Conservation (phyloP, 768 basidiomycete genomes). For the Sistotremastrum niveocremeum region DNA sequence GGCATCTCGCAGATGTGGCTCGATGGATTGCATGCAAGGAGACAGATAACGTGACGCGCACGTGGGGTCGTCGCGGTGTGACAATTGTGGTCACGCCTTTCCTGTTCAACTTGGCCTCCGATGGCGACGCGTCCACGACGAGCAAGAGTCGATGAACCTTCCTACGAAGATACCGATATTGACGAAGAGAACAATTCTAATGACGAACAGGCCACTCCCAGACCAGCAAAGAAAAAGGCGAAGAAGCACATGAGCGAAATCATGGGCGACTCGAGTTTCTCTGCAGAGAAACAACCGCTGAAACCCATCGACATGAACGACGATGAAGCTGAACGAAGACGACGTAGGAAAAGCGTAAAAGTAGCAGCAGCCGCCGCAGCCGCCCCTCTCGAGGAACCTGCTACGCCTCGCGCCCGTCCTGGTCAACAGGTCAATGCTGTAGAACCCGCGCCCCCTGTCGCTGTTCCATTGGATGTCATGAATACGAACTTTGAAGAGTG, state of each 20-base stretch:
- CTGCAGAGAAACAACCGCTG: conserved; percentile 6
- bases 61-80: no score
- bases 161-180: no score
- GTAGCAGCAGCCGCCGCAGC: conserved; percentile 39
- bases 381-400: conserved; percentile 36
- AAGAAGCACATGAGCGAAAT: no score
- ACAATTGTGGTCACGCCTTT: no score
- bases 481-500: conserved; percentile 94
- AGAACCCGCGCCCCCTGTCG: conserved; percentile 39
- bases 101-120: no score
- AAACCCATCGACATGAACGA: conserved; percentile 48
- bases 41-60: no score
- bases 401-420: conserved; percentile 32
- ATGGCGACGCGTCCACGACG: no score
- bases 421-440: conserved; percentile 50
- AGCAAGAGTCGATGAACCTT: no score
- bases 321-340: conserved; percentile 76
- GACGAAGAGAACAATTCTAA: no score
- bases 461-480: conserved; percentile 71
- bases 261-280: no score
- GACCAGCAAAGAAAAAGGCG: no score
- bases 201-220: no score
- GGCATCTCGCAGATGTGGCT: conserved; percentile 41
- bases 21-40: conserved; percentile 30
- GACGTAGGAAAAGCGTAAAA: conserved; percentile 68